Percentiles rank a stretch among this genome's conserved stretches.
Evolutionary conservation across 2,329 filamentous ascomycete genomes (phyloP).

Genomic region (Thielaviopsis euricoi): DNA sequence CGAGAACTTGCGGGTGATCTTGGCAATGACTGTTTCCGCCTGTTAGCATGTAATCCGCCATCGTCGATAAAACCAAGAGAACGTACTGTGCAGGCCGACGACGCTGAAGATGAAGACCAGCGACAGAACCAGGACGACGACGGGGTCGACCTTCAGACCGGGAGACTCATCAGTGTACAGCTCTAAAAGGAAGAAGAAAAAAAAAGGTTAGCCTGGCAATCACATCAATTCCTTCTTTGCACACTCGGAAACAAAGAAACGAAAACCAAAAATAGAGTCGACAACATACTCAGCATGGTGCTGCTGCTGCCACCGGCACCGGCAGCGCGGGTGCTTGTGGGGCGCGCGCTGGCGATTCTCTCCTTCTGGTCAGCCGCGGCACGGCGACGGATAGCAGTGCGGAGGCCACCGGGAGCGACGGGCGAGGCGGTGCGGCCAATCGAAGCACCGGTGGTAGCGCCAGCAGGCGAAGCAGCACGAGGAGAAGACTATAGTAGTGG

Average conservation of each 20-base stretch:
- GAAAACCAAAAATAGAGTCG: neutral
- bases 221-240: neutral
- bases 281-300: slow-evolving; percentile 83
- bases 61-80: neutral
- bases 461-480: slow-evolving; percentile 41
- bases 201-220: neutral
- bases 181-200: slow-evolving; percentile 33
- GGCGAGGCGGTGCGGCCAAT: slow-evolving; percentile 70
- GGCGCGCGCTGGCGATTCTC: slow-evolving; percentile 84
- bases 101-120: slow-evolving; percentile 98
- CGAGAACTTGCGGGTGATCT: slow-evolving; percentile 79
- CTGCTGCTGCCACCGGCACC: slow-evolving; percentile 92
- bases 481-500: slow-evolving; percentile 35
- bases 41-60: too few species aligned
- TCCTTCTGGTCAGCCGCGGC: slow-evolving; percentile 96
- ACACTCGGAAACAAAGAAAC: too few species aligned
- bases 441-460: slow-evolving; percentile 47
- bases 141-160: slow-evolving; percentile 91
- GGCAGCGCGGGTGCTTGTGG: slow-evolving; percentile 80
- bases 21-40: slow-evolving; percentile 63
- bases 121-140: slow-evolving; percentile 89
- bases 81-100: slow-evolving; percentile 88
- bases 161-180: slow-evolving; percentile 98
- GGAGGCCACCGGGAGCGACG: slow-evolving; percentile 74
- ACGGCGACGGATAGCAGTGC: slow-evolving; percentile 86